These are phyloP conservation scores for Meira miltonrushii DNA, from an alignment of 1,284 basidiomycete species.

Conservation along the genomic window DNA sequence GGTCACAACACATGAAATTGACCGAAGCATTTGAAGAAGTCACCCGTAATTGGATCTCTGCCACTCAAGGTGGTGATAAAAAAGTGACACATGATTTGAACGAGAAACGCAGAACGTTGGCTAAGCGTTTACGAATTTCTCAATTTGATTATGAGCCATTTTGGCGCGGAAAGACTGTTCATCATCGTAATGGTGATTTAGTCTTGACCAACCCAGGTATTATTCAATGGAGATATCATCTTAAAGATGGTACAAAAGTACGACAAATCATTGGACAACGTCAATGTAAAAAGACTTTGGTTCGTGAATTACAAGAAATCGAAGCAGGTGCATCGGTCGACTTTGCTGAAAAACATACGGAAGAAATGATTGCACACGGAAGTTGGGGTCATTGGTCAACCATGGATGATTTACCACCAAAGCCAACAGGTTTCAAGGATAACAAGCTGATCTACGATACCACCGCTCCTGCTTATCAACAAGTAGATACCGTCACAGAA, in stretches of 20 bases:
- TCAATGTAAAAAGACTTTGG: conserved; percentile 23
- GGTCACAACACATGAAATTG: conserved; percentile 37
- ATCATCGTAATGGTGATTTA: conserved; percentile 51
- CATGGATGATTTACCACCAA: conserved; percentile 6
- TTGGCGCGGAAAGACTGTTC: conserved; percentile 44
- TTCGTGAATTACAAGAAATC: conserved; percentile 37
- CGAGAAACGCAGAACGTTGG: conserved; percentile 35
- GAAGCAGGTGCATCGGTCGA: conserved; percentile 20
- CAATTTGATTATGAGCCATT: conserved; percentile 51
- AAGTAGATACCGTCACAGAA: too few relatives aligned
- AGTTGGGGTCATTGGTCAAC: conserved; percentile 13
- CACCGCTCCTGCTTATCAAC: neutral
- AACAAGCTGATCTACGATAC: neutral
- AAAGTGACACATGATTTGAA: conserved; percentile 14
- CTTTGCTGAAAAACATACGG: conserved; percentile 19
- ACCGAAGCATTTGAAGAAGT: conserved; percentile 43
- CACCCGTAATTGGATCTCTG: conserved; percentile 47
- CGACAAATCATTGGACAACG: conserved; percentile 39
- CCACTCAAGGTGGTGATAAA: conserved; percentile 4
- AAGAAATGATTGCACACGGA: conserved; percentile 5
- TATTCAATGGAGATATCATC: conserved; percentile 42
- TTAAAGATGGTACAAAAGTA: conserved; percentile 32
- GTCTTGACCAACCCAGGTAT: conserved; percentile 34
- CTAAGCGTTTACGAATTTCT: conserved; percentile 46
- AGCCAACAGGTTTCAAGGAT: neutral